Percentiles rank a stretch among this genome's conserved stretches.
Evolutionary conservation across 164 flowering plant species (phyloP).

Genomic region (Paratinospora sagittata): DNA sequence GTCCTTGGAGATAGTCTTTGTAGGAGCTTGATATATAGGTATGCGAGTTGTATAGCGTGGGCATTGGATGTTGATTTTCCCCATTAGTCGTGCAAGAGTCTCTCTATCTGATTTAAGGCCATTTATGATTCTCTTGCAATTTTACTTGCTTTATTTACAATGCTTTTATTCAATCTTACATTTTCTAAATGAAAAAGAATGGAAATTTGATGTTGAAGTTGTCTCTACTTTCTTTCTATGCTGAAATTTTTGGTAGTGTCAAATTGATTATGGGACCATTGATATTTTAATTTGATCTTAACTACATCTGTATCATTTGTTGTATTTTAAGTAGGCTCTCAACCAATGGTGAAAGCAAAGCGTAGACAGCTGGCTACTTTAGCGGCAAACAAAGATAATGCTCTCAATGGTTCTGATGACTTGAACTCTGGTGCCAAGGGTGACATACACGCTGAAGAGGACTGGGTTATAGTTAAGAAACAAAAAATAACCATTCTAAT

Average conservation of each 20-base stretch:
- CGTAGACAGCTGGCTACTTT: conserved; percentile 25
- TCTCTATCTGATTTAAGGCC: too few relatives aligned
- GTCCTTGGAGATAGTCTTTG: too few relatives aligned
- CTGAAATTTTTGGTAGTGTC: background rate
- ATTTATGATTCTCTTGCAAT: too few relatives aligned
- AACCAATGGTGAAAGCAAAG: conserved; percentile 50
- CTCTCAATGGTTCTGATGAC: conserved; percentile 8
- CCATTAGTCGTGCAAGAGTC: too few relatives aligned
- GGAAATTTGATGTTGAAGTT: background rate
- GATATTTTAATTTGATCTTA: background rate
- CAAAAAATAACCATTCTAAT: conserved; percentile 68
- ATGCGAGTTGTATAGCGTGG: too few relatives aligned
- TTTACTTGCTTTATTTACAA: too few relatives aligned
- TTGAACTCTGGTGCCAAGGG: conserved; percentile 15
- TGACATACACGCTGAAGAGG: conserved; percentile 34
- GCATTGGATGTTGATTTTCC: too few relatives aligned
- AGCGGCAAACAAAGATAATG: conserved; percentile 22
- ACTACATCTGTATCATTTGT: too few relatives aligned
- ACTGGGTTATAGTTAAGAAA: conserved; percentile 87
- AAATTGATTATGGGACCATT: background rate
- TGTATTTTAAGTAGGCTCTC: conserved; percentile 15
- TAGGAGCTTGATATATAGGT: too few relatives aligned
- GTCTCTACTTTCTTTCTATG: background rate
- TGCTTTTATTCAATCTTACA: too few relatives aligned
- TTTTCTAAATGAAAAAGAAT: background rate